These are phyloP conservation scores for Nepenthes mirabilis DNA, from an alignment of 148 eudicot genomes.

Conservation along the genomic window DNA sequence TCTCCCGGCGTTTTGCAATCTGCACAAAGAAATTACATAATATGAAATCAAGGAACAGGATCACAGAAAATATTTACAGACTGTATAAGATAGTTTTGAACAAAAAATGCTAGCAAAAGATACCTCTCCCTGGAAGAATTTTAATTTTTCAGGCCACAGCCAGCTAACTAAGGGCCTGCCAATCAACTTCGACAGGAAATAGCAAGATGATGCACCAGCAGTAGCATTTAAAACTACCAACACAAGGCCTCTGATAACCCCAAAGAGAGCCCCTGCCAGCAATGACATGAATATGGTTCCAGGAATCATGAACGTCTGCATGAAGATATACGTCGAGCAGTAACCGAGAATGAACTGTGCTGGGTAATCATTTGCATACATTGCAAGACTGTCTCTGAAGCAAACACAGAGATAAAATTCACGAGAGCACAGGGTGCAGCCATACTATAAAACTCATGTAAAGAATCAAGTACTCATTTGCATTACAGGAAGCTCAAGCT, in stretches of 20 bases:
- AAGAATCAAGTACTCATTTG: neutral
- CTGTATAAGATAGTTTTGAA: neutral
- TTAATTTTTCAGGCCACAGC: slow-evolving; percentile 90
- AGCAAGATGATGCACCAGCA: slow-evolving; percentile 88
- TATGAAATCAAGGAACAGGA: neutral
- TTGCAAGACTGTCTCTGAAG: slow-evolving; percentile 73
- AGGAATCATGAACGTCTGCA: slow-evolving; percentile 99
- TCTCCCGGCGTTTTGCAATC: slow-evolving; percentile 77
- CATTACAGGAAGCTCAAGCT: neutral
- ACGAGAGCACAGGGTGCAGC: neutral
- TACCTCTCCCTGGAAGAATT: slow-evolving; percentile 79
- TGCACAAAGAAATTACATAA: slow-evolving; percentile 12
- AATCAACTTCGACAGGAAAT: slow-evolving; percentile 69
- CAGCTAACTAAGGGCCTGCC: slow-evolving; percentile 79
- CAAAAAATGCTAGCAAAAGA: neutral
- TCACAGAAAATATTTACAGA: neutral
- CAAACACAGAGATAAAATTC: slow-evolving; percentile 12
- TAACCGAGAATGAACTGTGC: slow-evolving; percentile 83
- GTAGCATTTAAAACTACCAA: slow-evolving; percentile 80
- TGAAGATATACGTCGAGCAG: slow-evolving; percentile 95
- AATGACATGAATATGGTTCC: slow-evolving; percentile 97
- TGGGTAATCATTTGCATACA: slow-evolving; percentile 69
- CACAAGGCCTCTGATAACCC: slow-evolving; percentile 74
- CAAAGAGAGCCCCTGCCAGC: slow-evolving; percentile 97
- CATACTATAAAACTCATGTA: neutral